phyloP scores from a whole-genome alignment of 805 yeast genomes.

The Tetrapisispora arboricola region DNA sequence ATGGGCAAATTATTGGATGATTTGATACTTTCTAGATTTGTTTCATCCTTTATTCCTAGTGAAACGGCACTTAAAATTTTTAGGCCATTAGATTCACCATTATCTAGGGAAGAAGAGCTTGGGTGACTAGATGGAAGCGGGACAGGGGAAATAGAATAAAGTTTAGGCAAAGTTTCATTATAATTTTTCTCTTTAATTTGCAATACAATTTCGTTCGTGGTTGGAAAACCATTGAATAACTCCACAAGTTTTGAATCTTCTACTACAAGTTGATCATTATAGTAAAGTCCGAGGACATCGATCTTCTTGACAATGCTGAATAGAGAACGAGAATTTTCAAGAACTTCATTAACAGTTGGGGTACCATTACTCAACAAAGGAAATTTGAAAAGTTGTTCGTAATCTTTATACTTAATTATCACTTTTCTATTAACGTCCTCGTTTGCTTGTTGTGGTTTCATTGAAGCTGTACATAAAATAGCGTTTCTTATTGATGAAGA shows the following conservation, averaged over 20 bases:
- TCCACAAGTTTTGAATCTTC: conserved; percentile 40
- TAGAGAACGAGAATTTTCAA: conserved; percentile 66
- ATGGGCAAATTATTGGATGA: not conserved
- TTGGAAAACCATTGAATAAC: conserved; percentile 29
- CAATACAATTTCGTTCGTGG: conserved; percentile 30
- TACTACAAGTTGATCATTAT: conserved; percentile 25
- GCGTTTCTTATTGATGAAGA: not conserved
- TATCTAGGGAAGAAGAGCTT: not conserved
- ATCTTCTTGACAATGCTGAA: conserved; percentile 39
- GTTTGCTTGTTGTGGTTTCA: conserved; percentile 31
- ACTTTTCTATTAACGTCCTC: conserved; percentile 32
- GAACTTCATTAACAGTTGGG: conserved; percentile 68
- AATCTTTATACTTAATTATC: conserved; percentile 41
- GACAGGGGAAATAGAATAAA: conserved; percentile 9
- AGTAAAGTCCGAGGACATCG: conserved; percentile 13
- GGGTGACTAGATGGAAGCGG: not conserved
- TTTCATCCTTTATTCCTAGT: conserved; percentile 11
- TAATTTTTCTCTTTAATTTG: conserved; percentile 28
- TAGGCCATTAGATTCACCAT: conserved; percentile 13
- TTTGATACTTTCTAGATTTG: not conserved
- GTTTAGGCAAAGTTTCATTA: not conserved
- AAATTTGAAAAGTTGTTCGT: conserved; percentile 53
- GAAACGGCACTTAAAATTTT: conserved; percentile 25
- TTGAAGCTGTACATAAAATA: conserved; percentile 21
- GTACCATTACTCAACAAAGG: conserved; percentile 59